These are phyloP conservation scores for Funneliformis geosporum DNA, from an alignment of 192 early-diverging fungal genomes.

Conservation along the genomic window DNA sequence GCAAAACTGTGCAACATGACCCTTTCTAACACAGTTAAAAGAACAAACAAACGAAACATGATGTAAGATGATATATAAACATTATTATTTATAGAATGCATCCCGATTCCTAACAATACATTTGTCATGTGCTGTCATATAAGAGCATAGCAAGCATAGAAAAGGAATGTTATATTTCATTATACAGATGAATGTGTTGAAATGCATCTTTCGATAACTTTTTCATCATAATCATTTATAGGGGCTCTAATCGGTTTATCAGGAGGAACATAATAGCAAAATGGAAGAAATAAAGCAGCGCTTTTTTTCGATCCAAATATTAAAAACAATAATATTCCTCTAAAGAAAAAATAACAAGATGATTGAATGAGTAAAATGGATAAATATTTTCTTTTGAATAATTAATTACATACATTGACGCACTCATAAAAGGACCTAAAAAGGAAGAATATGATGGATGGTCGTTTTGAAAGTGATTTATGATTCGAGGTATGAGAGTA, in stretches of 20 bases:
- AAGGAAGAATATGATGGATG: neutral
- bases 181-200: too few relatives aligned
- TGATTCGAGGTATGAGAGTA: neutral
- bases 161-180: too few relatives aligned
- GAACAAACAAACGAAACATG: too few relatives aligned
- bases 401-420: neutral
- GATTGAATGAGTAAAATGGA: neutral
- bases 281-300: neutral
- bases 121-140: too few relatives aligned
- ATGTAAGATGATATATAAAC: too few relatives aligned
- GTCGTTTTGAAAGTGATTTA: neutral
- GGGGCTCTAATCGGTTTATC: neutral
- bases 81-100: too few relatives aligned
- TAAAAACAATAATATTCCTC: neutral
- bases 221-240: neutral
- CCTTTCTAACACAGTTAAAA: too few relatives aligned
- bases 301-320: neutral
- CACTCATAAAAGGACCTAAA: neutral
- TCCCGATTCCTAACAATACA: too few relatives aligned
- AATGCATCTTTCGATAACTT: too few relatives aligned
- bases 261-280: conserved; percentile 22
- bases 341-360: neutral
- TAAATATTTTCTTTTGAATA: neutral
- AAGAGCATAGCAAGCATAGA: too few relatives aligned
- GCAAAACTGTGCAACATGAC: too few relatives aligned